Evolutionary conservation across 1,139 yeast genomes (phyloP), one percentile per base, ranked within the genome.

Genomic region (Diutina siamensis): DNA sequence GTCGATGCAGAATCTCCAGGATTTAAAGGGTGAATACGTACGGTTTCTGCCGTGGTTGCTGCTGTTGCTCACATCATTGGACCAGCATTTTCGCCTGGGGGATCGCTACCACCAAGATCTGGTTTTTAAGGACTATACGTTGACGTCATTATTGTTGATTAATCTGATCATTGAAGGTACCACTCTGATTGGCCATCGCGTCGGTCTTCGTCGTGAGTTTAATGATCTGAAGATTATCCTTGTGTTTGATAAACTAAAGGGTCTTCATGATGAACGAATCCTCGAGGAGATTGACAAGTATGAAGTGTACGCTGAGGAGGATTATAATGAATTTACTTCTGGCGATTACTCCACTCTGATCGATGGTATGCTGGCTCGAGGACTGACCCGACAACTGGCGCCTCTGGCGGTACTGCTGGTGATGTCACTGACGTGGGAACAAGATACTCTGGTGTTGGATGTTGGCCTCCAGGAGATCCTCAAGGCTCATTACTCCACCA

Each of bases 231-330:
- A 75, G 10, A 50, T 76, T 3, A 48, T 57, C 9, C 58, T 57
- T 44, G 58, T 74, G 1, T 68, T 74, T 44, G 69, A 68, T 41
- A 63, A 63, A 44, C 55, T 74, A 15, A 62, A 59, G 45, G 56
- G 52, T 0, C 53, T 75, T 17, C 58, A 65, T 44, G 68, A 67
- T 52, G 62, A 57, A 10, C 63, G 74, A 40, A 63, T 75, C 33
- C 60, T 62, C 46, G 74, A 72, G 46, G 72, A 73, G 48, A 68
- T 75, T 33, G 68, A 67, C 13, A 64, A 64, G 46, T 76, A 71
- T 50, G 68, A 67, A 47, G 57, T 55, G 1, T 62, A 52, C 41
- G 72, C 71, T 1, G 71, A 67, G 44, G 72, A 65, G 10, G 79
- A 74, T 50, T 61, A 58, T 44, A 57, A 38, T 15, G 42, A 38